Percentiles rank a stretch among this genome's conserved stretches.
Evolutionary conservation across 176 grass and related monocot genomes (phyloP).

Genomic region (maize (Zea mays)): DNA sequence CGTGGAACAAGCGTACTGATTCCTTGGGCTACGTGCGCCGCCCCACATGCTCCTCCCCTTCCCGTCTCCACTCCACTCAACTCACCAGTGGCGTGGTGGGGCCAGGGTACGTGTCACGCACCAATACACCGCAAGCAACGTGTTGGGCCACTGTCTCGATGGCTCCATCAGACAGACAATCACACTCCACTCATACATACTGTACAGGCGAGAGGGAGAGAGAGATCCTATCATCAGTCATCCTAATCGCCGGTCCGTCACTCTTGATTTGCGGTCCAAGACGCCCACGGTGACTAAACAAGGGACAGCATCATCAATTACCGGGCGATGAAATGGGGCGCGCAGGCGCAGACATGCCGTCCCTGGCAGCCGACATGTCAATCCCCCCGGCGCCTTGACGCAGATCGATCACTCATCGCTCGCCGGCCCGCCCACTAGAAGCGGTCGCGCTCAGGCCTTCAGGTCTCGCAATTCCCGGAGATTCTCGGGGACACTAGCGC

Average conservation of each 20-base stretch:
- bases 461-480: constrained; percentile 23
- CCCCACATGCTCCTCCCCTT: background rate
- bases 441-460: constrained; percentile 12
- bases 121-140: background rate
- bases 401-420: background rate
- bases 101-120: background rate
- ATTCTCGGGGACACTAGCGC: constrained; percentile 20
- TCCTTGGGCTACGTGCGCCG: background rate
- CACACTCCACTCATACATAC: background rate
- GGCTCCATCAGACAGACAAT: background rate
- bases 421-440: constrained; percentile 12
- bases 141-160: background rate
- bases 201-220: background rate
- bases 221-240: background rate
- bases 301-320: background rate
- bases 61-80: background rate
- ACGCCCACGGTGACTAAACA: background rate
- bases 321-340: background rate
- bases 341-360: background rate
- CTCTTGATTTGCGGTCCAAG: constrained; percentile 22
- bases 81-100: background rate
- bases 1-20: background rate
- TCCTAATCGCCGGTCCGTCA: constrained; percentile 15
- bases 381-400: constrained; percentile 1
- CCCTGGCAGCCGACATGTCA: constrained; percentile 21